Percentiles rank a stretch among this genome's conserved stretches.
These are phyloP conservation scores for Sodiomyces alkalinus DNA, from an alignment of 2,329 filamentous ascomycete species.

Conservation along the genomic window DNA sequence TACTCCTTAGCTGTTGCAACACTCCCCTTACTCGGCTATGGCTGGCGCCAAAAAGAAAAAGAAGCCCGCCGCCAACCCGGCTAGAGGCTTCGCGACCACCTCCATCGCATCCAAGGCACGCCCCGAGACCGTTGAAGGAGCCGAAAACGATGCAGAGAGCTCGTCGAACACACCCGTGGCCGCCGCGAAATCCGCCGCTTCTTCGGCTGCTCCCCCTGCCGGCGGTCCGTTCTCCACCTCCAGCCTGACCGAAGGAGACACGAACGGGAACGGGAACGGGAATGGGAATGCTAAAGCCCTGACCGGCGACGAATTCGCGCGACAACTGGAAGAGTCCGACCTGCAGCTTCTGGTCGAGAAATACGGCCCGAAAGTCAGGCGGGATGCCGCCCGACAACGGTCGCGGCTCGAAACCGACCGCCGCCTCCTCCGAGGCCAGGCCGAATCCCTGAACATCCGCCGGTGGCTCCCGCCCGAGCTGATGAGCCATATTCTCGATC, in stretches of 20 bases:
- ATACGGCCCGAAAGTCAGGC: slow-evolving; percentile 60
- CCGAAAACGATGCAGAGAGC: slow-evolving; percentile 7
- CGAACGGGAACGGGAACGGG: slow-evolving; percentile 6
- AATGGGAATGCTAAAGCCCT: slow-evolving; percentile 29
- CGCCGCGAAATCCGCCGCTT: slow-evolving; percentile 4
- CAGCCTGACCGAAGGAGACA: too few relatives aligned
- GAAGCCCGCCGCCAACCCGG: slow-evolving; percentile 76
- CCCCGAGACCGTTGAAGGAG: slow-evolving; percentile 34
- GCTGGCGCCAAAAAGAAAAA: slow-evolving; percentile 72
- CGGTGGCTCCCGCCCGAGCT: slow-evolving; percentile 74
- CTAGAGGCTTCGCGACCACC: slow-evolving; percentile 84
- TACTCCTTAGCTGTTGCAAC: not conserved
- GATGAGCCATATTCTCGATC: slow-evolving; percentile 59
- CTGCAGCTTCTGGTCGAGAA: slow-evolving; percentile 80
- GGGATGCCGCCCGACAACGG: slow-evolving; percentile 64
- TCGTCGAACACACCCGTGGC: slow-evolving; percentile 1
- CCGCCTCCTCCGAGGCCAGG: slow-evolving; percentile 64
- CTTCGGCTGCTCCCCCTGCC: slow-evolving; percentile 10
- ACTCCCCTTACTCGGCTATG: slow-evolving; percentile 34
- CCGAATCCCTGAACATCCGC: slow-evolving; percentile 53
- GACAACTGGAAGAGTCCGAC: slow-evolving; percentile 77
- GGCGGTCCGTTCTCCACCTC: slow-evolving; percentile 8
- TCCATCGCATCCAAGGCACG: slow-evolving; percentile 75
- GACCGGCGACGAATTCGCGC: slow-evolving; percentile 79
- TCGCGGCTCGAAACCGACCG: slow-evolving; percentile 72